Evolutionary conservation across 1,284 basidiomycete genomes (phyloP), one percentile per base, ranked within the genome.

Genomic region (Melampsora allii-populina): DNA sequence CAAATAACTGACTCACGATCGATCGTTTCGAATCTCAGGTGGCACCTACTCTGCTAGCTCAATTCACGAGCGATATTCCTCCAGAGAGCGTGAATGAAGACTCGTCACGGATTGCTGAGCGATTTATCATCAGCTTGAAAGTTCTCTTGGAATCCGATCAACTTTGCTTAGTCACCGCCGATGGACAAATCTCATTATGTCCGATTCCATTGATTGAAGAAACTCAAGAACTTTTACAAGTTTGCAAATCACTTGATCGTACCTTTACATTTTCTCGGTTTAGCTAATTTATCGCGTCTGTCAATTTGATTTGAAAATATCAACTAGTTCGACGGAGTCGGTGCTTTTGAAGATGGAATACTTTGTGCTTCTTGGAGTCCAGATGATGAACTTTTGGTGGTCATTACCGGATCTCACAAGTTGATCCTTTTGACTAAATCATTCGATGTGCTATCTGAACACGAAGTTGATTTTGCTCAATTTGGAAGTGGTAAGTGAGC

Each of bases 301-400:
- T 42, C 14, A 14, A 42, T 3, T 17, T 17, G 42, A 17, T 17
- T 5, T 17, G 4, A 42, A 42, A 17, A 42, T 24, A 17, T 14
- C 5, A 14, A 42, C 12, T 56, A 72, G 63, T 56, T 65, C 46
- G 69, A 64, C 24, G 48, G 33, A 5, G 53, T 81, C 5, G 81
- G 81, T 4, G 78, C 78, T 21, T 79, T 82, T 66, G 80, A 81
- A 59, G 79, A 80, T 65, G 80, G 80, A 4, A 79, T 82, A 39
- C 73, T 76, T 24, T 78, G 79, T 27, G 81, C 80, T 21, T 72
- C 76, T 2, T 82, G 81, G 81, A 82, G 81, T 69, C 80, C 80
- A 2, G 81, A 82, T 64, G 80, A 81, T 45, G 81, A 82, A 64
- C 66, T 80, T n/a, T 74, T 81, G 3, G 77, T 79, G 33, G 77